A percentile compares a stretch with the other conserved stretches of the same genome.
Conservation (phyloP, 2,329 filamentous ascomycete genomes). For the Colletotrichum sp. region DNA sequence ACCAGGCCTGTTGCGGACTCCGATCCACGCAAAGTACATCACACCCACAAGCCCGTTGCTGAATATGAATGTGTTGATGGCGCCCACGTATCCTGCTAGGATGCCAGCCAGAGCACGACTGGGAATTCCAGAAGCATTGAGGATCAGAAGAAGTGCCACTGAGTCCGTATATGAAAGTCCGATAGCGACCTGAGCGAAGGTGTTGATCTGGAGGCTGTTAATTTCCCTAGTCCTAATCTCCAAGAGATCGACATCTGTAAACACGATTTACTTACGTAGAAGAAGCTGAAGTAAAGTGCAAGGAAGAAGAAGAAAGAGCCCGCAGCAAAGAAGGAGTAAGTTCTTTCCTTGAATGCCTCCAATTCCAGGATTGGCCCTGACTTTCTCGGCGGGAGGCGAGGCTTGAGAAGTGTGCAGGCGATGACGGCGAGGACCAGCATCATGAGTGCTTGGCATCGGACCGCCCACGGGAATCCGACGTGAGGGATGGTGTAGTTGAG, state of each 20-base stretch:
- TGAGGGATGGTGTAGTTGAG: conserved; percentile 60
- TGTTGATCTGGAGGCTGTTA: conserved; percentile 36
- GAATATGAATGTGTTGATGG: not conserved
- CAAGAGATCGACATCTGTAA: not conserved
- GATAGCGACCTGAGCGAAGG: conserved; percentile 44
- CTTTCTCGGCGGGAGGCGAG: conserved; percentile 52
- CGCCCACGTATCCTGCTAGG: conserved; percentile 52
- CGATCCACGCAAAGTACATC: not conserved
- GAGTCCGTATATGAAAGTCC: conserved; percentile 53
- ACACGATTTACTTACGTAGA: conserved; percentile 36
- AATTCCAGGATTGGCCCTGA: conserved; percentile 56
- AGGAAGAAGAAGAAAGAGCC: conserved; percentile 47
- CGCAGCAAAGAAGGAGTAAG: conserved; percentile 42
- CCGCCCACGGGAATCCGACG: conserved; percentile 69
- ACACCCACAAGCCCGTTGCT: not conserved
- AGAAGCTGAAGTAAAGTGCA: conserved; percentile 57
- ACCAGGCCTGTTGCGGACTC: not conserved
- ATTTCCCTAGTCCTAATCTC: not conserved
- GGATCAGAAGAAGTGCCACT: conserved; percentile 62
- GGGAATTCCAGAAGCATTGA: conserved; percentile 62
- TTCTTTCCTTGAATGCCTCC: conserved; percentile 52
- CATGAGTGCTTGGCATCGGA: conserved; percentile 66
- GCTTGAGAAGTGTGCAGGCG: conserved; percentile 46
- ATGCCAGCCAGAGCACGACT: conserved; percentile 59
- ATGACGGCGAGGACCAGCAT: conserved; percentile 50